phyloP scores from a whole-genome alignment of 257 asterid species.

The Cynanchum wilfordii region DNA sequence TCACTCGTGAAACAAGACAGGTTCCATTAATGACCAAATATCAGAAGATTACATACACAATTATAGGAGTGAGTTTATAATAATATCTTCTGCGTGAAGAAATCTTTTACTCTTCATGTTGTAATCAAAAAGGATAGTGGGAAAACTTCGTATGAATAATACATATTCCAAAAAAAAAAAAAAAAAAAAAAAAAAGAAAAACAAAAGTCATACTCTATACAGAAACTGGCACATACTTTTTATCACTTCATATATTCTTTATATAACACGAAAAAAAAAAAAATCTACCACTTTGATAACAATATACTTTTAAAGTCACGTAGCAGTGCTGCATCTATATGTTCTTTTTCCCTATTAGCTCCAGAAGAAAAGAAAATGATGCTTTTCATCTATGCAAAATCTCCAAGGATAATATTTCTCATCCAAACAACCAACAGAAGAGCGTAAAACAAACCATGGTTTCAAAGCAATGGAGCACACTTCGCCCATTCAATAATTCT shows the following conservation, averaged over 20 bases:
- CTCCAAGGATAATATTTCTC: background rate
- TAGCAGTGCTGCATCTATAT: background rate
- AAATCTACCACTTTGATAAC: background rate
- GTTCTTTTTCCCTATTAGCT: background rate
- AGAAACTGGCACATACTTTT: background rate
- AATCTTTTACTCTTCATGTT: too few relatives aligned
- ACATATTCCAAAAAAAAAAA: background rate
- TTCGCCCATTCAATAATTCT: conserved; percentile 15
- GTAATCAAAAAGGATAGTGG: too few relatives aligned
- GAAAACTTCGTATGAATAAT: too few relatives aligned
- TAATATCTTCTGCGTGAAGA: too few relatives aligned
- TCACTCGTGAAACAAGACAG: background rate
- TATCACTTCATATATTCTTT: background rate
- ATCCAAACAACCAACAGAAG: background rate
- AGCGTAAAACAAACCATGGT: conserved; percentile 7
- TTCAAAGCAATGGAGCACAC: conserved; percentile 23
- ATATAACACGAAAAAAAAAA: background rate
- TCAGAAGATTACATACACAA: too few relatives aligned
- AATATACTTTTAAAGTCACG: background rate
- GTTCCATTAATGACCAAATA: too few relatives aligned
- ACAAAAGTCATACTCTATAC: background rate
- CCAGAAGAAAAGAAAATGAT: background rate
- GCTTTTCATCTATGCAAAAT: background rate
- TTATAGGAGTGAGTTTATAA: too few relatives aligned
- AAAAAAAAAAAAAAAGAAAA: background rate